Conservation (phyloP, 1,284 basidiomycete species). For the Ceratobasidium sp. region DNA sequence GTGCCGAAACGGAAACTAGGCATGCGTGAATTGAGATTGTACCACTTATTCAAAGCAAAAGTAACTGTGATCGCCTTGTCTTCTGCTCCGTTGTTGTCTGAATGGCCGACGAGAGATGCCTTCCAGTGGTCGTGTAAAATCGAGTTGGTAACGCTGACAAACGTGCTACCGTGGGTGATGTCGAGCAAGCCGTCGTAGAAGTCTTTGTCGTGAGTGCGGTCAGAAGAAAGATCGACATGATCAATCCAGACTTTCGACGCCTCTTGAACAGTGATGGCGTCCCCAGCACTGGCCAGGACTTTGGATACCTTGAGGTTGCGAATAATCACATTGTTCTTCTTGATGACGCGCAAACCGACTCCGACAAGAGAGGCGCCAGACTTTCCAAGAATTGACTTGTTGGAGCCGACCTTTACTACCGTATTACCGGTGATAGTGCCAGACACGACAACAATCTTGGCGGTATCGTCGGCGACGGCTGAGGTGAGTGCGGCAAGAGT, state of each 20-base stretch:
- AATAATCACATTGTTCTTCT: constrained; percentile 64
- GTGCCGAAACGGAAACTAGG: constrained; percentile 57
- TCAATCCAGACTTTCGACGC: constrained; percentile 65
- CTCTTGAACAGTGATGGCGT: constrained; percentile 63
- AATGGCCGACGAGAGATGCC: constrained; percentile 62
- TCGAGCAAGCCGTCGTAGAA: constrained; percentile 47
- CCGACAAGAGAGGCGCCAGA: constrained; percentile 58
- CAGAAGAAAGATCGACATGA: constrained; percentile 60
- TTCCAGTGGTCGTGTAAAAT: constrained; percentile 63
- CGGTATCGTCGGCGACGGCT: constrained; percentile 61
- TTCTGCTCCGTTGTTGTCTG: constrained; percentile 60
- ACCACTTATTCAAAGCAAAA: constrained; percentile 41
- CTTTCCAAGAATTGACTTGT: constrained; percentile 61
- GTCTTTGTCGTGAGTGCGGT: constrained; percentile 63
- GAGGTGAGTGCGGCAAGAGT: constrained; percentile 61
- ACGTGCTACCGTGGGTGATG: constrained; percentile 60
- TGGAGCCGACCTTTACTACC: constrained; percentile 63
- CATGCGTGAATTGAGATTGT: constrained; percentile 54
- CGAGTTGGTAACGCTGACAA: constrained; percentile 61
- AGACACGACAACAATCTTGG: constrained; percentile 64
- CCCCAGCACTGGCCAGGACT: constrained; percentile 63
- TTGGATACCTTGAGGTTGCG: constrained; percentile 66
- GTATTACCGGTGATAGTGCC: constrained; percentile 62
- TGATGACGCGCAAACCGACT: constrained; percentile 61
- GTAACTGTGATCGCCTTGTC: constrained; percentile 46